phyloP scores from a whole-genome alignment of 2,329 filamentous ascomycete genomes.

The Septoria linicola region DNA sequence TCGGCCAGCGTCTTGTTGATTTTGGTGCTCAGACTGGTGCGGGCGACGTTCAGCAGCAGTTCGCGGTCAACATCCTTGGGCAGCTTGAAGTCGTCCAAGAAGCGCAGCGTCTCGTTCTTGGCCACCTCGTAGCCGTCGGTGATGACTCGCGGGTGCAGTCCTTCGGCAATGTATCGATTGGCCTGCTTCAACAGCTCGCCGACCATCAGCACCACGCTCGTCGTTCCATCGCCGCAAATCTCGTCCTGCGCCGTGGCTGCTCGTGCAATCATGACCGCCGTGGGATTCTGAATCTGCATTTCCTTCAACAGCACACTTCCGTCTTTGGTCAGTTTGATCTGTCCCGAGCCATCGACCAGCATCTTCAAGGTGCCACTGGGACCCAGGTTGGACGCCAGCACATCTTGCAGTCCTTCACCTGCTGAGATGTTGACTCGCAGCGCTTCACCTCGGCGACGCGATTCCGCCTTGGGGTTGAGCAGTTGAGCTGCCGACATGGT shows the following conservation, averaged over 20 bases:
- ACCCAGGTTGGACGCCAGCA: constrained; percentile 93
- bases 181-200: constrained; percentile 98
- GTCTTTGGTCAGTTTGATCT: constrained; percentile 98
- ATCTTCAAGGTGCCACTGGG: constrained; percentile 96
- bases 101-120: constrained; percentile 90
- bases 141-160: constrained; percentile 93
- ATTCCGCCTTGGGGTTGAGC: constrained; percentile 98
- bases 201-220: constrained; percentile 89
- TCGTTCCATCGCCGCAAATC: constrained; percentile 96
- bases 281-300: constrained; percentile 97
- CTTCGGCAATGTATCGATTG: constrained; percentile 91
- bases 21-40: constrained; percentile 93
- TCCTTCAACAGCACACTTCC: constrained; percentile 78
- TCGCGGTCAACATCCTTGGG: constrained; percentile 86
- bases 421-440: constrained; percentile 94
- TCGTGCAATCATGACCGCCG: constrained; percentile 76
- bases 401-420: constrained; percentile 74
- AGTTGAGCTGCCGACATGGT: constrained; percentile 95
- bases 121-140: constrained; percentile 97
- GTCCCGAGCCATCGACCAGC: constrained; percentile 65
- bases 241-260: constrained; percentile 97
- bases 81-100: constrained; percentile 92
- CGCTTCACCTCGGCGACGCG: constrained; percentile 94
- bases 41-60: constrained; percentile 85
- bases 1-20: constrained; percentile 84